Evolutionary conservation across 768 basidiomycete genomes (phyloP).

Genomic region (Boletus edulis): DNA sequence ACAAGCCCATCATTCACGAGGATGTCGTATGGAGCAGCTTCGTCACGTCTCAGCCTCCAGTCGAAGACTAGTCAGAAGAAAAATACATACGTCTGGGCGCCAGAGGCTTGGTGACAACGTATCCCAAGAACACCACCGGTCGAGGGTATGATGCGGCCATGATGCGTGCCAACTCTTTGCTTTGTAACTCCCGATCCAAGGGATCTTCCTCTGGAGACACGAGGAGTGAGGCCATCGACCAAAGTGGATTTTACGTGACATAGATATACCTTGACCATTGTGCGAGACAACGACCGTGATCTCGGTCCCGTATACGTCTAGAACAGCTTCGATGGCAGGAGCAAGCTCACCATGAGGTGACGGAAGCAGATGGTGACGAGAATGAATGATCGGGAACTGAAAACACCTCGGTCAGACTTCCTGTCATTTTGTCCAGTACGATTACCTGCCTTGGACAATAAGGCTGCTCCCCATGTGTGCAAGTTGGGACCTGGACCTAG

Average conservation of each 20-base stretch:
- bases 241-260: background rate
- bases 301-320: slow-evolving; percentile 75
- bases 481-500: slow-evolving; percentile 84
- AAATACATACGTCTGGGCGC: slow-evolving; percentile 54
- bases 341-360: slow-evolving; percentile 86
- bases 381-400: slow-evolving; percentile 85
- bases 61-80: background rate
- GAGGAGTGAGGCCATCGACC: background rate
- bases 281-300: slow-evolving; percentile 86
- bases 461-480: slow-evolving; percentile 86
- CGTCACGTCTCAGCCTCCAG: slow-evolving; percentile 6
- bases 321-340: slow-evolving; percentile 82
- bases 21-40: slow-evolving; percentile 75
- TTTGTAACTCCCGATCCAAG: slow-evolving; percentile 85
- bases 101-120: slow-evolving; percentile 72
- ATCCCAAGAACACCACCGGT: slow-evolving; percentile 79
- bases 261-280: slow-evolving; percentile 81
- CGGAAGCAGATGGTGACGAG: slow-evolving; percentile 82
- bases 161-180: slow-evolving; percentile 74
- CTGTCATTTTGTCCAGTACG: background rate
- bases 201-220: slow-evolving; percentile 71
- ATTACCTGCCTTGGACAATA: slow-evolving; percentile 67
- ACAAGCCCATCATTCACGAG: slow-evolving; percentile 75
- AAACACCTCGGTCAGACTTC: background rate
- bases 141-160: slow-evolving; percentile 67